A percentile compares a stretch with the other conserved stretches of the same genome.
phyloP scores from a whole-genome alignment of 106 monocot species.

The Dendrobium nobile region DNA sequence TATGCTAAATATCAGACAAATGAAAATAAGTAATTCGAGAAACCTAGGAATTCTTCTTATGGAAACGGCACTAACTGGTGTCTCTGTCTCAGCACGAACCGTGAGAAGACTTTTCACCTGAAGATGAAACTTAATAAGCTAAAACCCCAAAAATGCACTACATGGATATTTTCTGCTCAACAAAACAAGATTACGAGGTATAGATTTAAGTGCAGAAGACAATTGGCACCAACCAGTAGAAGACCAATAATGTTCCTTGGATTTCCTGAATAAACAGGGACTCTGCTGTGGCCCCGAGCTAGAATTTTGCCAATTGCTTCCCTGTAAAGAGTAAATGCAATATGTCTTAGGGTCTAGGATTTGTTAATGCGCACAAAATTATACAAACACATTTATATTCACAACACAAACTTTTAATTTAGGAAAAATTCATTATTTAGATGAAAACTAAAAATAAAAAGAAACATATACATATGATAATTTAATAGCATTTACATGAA shows the following conservation, averaged over 20 bases:
- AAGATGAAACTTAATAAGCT: neutral
- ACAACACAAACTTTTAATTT: neutral
- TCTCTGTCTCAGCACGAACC: conserved; percentile 97
- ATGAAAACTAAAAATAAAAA: neutral
- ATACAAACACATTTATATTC: neutral
- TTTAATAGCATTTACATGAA: no score
- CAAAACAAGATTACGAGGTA: conserved; percentile 1
- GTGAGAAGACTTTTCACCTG: conserved; percentile 99
- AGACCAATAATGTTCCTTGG: conserved; percentile 94
- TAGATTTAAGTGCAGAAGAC: neutral
- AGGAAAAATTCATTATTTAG: neutral
- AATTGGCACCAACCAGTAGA: conserved; percentile 61
- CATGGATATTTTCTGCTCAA: neutral
- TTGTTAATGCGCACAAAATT: neutral
- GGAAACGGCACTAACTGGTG: conserved; percentile 96
- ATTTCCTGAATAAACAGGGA: conserved; percentile 94
- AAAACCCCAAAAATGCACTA: neutral
- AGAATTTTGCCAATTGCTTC: conserved; percentile 99
- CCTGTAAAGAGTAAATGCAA: conserved; percentile 23
- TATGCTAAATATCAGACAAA: neutral
- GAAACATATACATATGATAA: neutral
- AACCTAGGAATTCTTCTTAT: conserved; percentile 98
- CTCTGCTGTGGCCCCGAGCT: conserved; percentile 93
- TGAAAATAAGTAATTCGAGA: neutral
- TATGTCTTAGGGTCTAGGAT: neutral